Percentiles rank a stretch among this genome's conserved stretches.
Evolutionary conservation across 805 yeast species (phyloP).

Genomic region (Candida pini): DNA sequence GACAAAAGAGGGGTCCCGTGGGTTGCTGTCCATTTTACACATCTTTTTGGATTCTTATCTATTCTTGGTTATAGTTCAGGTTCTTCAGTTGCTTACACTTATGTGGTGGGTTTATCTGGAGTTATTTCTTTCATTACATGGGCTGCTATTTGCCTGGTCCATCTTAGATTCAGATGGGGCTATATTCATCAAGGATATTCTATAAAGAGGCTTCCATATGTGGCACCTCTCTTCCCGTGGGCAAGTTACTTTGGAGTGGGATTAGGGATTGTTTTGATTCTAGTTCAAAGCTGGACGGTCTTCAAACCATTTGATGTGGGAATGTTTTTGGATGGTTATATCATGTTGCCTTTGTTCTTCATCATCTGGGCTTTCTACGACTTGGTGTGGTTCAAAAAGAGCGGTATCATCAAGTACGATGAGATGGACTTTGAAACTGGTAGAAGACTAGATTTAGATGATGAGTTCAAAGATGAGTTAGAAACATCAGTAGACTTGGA

Average conservation of each 20-base stretch:
- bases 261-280: conserved; percentile 61
- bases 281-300: conserved; percentile 63
- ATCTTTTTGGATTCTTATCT: conserved; percentile 47
- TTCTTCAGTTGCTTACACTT: conserved; percentile 50
- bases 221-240: conserved; percentile 40
- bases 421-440: conserved; percentile 48
- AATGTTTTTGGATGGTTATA: conserved; percentile 51
- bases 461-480: too few relatives aligned
- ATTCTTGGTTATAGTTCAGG: conserved; percentile 52
- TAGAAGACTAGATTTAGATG: conserved; percentile 29
- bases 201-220: conserved; percentile 14
- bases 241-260: conserved; percentile 37
- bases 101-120: conserved; percentile 55
- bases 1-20: conserved; percentile 56
- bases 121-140: conserved; percentile 61
- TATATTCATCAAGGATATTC: conserved; percentile 11
- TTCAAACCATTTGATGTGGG: conserved; percentile 54
- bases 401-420: conserved; percentile 29
- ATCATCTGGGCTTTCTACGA: conserved; percentile 26
- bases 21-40: conserved; percentile 47
- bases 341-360: conserved; percentile 52
- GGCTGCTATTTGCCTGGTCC: conserved; percentile 50
- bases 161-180: conserved; percentile 39
- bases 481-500: too few relatives aligned
- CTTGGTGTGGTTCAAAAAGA: conserved; percentile 12